These are phyloP conservation scores for Goniomonas avonlea DNA, from an alignment of 78 protist species.

Conservation along the genomic window DNA sequence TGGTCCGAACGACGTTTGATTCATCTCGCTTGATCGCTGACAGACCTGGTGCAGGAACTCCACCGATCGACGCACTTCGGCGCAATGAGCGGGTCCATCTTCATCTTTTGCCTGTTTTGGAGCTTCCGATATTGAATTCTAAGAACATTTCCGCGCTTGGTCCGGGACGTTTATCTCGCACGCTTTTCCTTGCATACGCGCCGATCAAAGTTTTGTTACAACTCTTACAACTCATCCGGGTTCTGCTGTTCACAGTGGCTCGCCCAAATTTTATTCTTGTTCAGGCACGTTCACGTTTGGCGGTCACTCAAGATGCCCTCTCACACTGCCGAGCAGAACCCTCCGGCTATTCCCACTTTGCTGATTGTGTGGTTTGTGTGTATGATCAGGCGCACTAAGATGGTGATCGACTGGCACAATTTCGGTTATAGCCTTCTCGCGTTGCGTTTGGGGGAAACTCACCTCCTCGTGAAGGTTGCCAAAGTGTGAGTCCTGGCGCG, in stretches of 20 bases:
- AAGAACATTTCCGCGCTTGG: too few relatives aligned
- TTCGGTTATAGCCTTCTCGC: constrained; percentile 76
- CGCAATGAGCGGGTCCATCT: too few relatives aligned
- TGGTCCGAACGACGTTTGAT: too few relatives aligned
- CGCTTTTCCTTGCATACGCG: not conserved
- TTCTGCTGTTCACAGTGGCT: not conserved
- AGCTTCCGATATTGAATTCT: too few relatives aligned
- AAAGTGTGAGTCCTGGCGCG: too few relatives aligned
- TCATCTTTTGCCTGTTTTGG: too few relatives aligned
- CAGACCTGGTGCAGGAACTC: too few relatives aligned
- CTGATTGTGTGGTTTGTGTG: constrained; percentile 42
- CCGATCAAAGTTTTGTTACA: not conserved
- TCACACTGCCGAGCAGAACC: constrained; percentile 62
- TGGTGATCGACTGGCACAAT: constrained; percentile 94
- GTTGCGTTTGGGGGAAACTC: not conserved
- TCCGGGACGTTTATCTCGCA: not conserved
- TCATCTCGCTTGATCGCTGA: too few relatives aligned
- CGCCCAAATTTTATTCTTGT: constrained; percentile 22
- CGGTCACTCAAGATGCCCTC: too few relatives aligned
- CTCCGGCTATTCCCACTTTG: constrained; percentile 88
- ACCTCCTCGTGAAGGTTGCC: not conserved
- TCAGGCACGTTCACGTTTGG: too few relatives aligned
- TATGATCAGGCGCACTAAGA: constrained; percentile 25
- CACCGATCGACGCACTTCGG: too few relatives aligned
- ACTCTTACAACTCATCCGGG: not conserved